These are phyloP conservation scores for Asterionellopsis glacialis DNA, from an alignment of 108 stramenopile genomes.

Conservation along the genomic window DNA sequence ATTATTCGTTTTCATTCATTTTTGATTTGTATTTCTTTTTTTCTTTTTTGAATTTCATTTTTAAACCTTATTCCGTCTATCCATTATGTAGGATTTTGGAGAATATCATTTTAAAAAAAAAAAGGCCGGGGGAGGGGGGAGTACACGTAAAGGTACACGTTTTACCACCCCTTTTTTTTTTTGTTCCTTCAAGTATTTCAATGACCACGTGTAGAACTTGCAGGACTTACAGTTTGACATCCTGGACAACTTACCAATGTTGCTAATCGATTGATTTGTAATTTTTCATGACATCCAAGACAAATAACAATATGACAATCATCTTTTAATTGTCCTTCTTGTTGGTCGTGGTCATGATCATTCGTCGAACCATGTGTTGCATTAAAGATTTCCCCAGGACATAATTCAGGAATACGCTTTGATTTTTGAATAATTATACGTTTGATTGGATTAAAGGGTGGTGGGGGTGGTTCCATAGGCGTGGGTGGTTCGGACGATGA, in stretches of 20 bases:
- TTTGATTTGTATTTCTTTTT: no score
- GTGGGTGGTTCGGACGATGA: not conserved
- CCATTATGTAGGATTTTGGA: no score
- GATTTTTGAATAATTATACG: not conserved
- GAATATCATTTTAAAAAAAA: no score
- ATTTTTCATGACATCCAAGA: slow-evolving; percentile 23
- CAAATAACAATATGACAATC: slow-evolving; percentile 22
- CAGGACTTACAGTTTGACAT: slow-evolving; percentile 35
- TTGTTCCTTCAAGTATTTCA: no score
- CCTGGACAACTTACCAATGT: slow-evolving; percentile 32
- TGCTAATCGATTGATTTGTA: slow-evolving; percentile 16
- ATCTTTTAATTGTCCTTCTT: not conserved
- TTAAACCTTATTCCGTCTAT: no score
- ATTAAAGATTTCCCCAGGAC: not conserved
- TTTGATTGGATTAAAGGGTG: slow-evolving; percentile 3
- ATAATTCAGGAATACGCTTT: slow-evolving; percentile 7
- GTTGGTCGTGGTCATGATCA: no score
- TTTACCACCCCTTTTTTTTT: no score
- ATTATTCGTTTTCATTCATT: no score
- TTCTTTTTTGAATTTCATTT: no score
- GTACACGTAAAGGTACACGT: no score
- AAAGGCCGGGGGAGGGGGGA: no score
- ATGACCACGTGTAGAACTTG: slow-evolving; percentile 23
- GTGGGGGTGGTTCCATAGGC: slow-evolving; percentile 22
- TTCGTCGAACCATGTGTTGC: no score